These are phyloP conservation scores for Sonneratia caseolaris DNA, from an alignment of 345 rosid species.

Conservation along the genomic window DNA sequence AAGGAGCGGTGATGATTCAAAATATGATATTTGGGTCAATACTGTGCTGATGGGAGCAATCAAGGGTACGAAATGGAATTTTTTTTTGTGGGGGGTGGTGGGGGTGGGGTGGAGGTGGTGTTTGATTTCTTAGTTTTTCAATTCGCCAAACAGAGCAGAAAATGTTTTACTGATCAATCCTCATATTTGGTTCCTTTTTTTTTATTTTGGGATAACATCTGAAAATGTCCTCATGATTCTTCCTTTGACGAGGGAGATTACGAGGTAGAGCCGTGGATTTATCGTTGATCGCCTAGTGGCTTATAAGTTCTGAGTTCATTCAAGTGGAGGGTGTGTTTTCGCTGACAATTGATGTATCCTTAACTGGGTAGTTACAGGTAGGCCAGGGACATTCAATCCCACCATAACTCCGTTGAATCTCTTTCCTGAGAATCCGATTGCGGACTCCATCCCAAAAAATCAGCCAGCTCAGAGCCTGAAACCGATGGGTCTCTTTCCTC, in stretches of 20 bases:
- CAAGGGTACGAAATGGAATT: background rate
- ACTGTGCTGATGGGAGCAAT: background rate
- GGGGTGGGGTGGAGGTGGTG: background rate
- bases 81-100: too few relatives aligned
- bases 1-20: background rate
- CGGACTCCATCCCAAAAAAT: background rate
- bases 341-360: background rate
- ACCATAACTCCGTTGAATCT: constrained; percentile 44
- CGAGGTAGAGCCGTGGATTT: too few relatives aligned
- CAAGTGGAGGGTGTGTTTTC: background rate
- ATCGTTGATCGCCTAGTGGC: too few relatives aligned
- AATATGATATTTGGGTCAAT: background rate
- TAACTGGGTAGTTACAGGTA: constrained; percentile 14
- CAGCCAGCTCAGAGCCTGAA: constrained; percentile 10
- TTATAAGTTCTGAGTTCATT: too few relatives aligned
- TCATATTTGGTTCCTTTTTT: background rate
- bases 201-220: background rate
- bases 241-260: too few relatives aligned
- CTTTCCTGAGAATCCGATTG: constrained; percentile 29
- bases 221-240: background rate
- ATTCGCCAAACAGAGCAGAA: background rate
- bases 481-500: constrained; percentile 58
- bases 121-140: background rate
- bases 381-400: constrained; percentile 16
- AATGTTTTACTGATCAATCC: too few relatives aligned